Base-by-base conservation (phyloP, 805 yeast species). In the Candida glaebosa region DNA sequence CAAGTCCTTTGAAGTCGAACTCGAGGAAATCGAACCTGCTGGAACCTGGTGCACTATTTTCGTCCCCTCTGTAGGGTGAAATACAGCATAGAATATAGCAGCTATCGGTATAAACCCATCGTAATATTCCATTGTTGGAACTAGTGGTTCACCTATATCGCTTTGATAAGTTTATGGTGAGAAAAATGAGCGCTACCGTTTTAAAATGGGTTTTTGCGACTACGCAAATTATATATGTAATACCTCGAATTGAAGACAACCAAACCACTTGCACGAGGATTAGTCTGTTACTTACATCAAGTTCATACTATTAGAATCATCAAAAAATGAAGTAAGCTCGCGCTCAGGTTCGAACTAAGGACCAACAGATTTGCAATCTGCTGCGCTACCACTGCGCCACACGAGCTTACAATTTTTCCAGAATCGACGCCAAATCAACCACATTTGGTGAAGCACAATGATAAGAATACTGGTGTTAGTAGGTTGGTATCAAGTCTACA, bases 311-410 rank as follows among this genome's bases (percentile, higher is more conserved):
- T 12, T 25, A 25, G 12, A 25, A 25, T n/a, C n/a, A n/a, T n/a
- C n/a, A 34, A 34, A 34, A 34, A 34, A n/a, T n/a, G n/a, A n/a
- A n/a, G 8, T 34, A 10, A 84, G 93, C 88, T 82, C 79, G 83
- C 82, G 76, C 87, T 83, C 95, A 83, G 96, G 81, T 64, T 87
- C 82, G 96, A 87, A 87, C 95, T 83, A 80, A 83, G 89, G 93
- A 87, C 96, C 95, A 84, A 82, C 86, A 84, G 95, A 87, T 85
- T 86, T 87, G 95, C 95, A 87, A 87, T 87, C 95, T 83, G 87
- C 89, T 84, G 91, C 95, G 90, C 41, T 38, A 38, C 41, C 41
- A 38, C 41, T 38, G 41, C 41, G 41, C 41, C 41, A 38, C 32
- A 38, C 41, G 41, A 38, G 41, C 41, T 38, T 17, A 20, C 32